Evolutionary conservation across 345 rosid species (phyloP), one percentile per base, ranked within the genome.

Genomic region (Euphorbia pulcherrima): DNA sequence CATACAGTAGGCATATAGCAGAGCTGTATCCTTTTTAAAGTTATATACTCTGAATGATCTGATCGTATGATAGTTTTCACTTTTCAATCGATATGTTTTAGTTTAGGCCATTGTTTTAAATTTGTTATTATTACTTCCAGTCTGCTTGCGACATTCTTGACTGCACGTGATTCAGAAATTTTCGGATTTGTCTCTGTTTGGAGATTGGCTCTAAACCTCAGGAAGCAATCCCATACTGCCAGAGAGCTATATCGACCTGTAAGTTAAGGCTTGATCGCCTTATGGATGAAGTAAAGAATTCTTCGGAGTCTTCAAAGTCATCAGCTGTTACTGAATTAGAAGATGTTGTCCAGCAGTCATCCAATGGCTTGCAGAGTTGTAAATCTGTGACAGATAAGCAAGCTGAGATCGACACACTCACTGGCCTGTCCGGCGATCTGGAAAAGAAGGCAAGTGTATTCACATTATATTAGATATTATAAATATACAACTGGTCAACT

Each of bases 211-310:
- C 83, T 67, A 88, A 79, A 80, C 81, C 90, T 27, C 76, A 78
- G 68, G 99, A 94, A 74, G 99, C 96, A 68, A 81, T 86, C 56
- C 81, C 89, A 3, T 91, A 84, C 64, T 89, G 96, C 83, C 81
- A 85, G 73, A 84, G 87, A 74, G 97, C 97, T 69, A 78, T 89
- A 55, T 78, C 88, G 39, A 74, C 89, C 65, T 94, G 99, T 77
- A 88, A 91, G 74, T 75, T 81, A 10, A 74, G 89, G 64, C 61
- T 91, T 70, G 81, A 83, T 73, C 84, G 87, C 47, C 90, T 88
- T 29, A 46, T 14, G 66, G 75, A 78, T 46, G 96, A 94, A 77
- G 67, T 83, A 65, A 88, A 83, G 82, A 65, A 68, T 73, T 77
- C 75, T 6, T 55, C 84, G 39, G 88, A 75, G 41, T 73, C 92